phyloP scores from a whole-genome alignment of 1,284 basidiomycete genomes.

The Xanthoconium separans region DNA sequence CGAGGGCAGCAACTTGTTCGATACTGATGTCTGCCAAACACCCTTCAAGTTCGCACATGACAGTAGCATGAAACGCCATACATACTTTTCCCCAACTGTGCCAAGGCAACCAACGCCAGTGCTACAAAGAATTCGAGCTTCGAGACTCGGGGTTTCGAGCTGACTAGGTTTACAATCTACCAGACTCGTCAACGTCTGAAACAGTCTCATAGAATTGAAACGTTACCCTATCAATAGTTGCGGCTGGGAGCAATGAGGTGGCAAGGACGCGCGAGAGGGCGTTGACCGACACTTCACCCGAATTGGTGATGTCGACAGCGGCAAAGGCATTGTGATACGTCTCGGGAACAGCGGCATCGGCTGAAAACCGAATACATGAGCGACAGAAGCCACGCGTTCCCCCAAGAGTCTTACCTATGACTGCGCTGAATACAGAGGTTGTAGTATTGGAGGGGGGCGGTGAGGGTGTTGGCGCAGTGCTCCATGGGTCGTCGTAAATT shows the following conservation, averaged over 20 bases:
- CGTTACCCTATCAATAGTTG: conserved; percentile 76
- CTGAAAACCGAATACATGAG: conserved; percentile 36
- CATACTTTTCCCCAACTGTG: conserved; percentile 76
- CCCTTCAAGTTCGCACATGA: conserved; percentile 2
- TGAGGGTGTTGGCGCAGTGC: conserved; percentile 73
- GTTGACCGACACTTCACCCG: conserved; percentile 78
- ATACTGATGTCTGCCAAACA: conserved; percentile 66
- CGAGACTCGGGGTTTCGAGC: conserved; percentile 72
- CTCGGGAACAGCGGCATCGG: conserved; percentile 76
- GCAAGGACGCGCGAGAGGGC: conserved; percentile 75
- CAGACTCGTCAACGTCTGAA: conserved; percentile 11
- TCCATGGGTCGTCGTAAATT: conserved; percentile 87
- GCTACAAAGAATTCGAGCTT: conserved; percentile 88
- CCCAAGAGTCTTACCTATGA: conserved; percentile 53
- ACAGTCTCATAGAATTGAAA: not conserved
- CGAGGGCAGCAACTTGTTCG: conserved; percentile 74
- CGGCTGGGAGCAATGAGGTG: conserved; percentile 75
- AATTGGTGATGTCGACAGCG: conserved; percentile 62
- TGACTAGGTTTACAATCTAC: conserved; percentile 83
- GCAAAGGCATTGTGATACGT: conserved; percentile 75
- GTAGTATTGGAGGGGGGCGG: conserved; percentile 53
- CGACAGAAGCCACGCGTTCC: not conserved
- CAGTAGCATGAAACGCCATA: conserved; percentile 3
- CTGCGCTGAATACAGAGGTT: conserved; percentile 59
- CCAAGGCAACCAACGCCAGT: conserved; percentile 80